Evolutionary conservation across 2,329 filamentous ascomycete genomes (phyloP).

Genomic region (Mycosphaerella sp.): DNA sequence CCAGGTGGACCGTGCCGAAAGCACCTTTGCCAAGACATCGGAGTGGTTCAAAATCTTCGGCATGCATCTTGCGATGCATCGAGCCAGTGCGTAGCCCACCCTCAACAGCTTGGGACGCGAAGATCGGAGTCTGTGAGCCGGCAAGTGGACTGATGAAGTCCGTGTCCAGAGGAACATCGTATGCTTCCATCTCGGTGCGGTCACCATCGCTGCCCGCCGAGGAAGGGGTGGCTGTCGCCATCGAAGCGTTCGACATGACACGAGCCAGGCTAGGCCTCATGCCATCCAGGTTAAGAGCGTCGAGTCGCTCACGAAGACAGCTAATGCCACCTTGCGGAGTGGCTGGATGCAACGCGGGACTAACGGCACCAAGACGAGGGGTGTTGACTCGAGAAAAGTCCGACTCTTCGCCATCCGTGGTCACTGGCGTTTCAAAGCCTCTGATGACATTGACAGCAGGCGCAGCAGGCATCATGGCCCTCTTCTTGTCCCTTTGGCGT

Average conservation of each 20-base stretch:
- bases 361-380: conserved; percentile 42
- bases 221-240: conserved; percentile 49
- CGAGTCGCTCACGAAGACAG: conserved; percentile 73
- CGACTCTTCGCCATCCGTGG: conserved; percentile 52
- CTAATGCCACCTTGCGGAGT: conserved; percentile 64
- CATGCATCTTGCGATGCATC: conserved; percentile 72
- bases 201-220: conserved; percentile 58
- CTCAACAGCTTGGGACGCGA: conserved; percentile 42
- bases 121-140: conserved; percentile 32
- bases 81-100: conserved; percentile 50
- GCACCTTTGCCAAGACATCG: conserved; percentile 94
- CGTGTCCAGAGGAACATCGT: conserved; percentile 75
- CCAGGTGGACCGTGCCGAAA: conserved; percentile 88
- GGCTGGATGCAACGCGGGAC: conserved; percentile 42
- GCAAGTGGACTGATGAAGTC: conserved; percentile 70
- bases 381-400: conserved; percentile 39
- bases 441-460: conserved; percentile 40
- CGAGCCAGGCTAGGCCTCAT: conserved; percentile 46
- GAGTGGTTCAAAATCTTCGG: conserved; percentile 82
- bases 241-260: conserved; percentile 34
- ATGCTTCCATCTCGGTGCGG: conserved; percentile 69
- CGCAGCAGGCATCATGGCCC: conserved; percentile 33
- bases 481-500: conserved; percentile 38
- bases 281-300: conserved; percentile 64
- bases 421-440: conserved; percentile 47